These are phyloP conservation scores for Beauveria medogensis DNA, from an alignment of 2,329 filamentous ascomycete species.

Conservation along the genomic window DNA sequence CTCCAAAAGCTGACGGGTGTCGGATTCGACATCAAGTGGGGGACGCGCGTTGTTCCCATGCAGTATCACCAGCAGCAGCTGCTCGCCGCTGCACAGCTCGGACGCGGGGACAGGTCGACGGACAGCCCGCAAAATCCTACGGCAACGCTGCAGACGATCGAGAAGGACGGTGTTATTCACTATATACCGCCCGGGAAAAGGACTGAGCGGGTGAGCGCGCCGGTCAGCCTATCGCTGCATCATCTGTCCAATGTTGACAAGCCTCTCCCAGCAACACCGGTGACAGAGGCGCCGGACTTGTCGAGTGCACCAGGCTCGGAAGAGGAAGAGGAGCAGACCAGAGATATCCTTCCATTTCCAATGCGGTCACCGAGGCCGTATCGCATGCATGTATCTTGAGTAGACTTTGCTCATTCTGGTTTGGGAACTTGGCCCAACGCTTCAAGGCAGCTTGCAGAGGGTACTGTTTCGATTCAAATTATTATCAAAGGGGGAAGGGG, in stretches of 20 bases:
- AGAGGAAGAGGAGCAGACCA: not conserved
- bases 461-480: too few species aligned
- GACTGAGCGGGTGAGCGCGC: not conserved
- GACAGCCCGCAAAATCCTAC: too few species aligned
- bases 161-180: not conserved
- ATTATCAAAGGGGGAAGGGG: too few species aligned
- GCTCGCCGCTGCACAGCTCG: not conserved
- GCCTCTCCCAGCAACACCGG: conserved; percentile 9
- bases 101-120: too few species aligned
- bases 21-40: conserved; percentile 20
- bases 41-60: conserved; percentile 16
- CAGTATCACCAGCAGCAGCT: not conserved
- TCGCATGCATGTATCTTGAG: too few species aligned
- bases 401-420: too few species aligned
- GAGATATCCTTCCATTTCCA: not conserved
- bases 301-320: not conserved
- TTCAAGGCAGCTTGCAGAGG: too few species aligned
- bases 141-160: not conserved
- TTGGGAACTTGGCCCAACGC: too few species aligned
- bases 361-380: too few species aligned
- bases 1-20: conserved; percentile 23
- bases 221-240: not conserved
- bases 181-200: not conserved
- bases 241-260: not conserved
- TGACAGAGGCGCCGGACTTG: not conserved